phyloP scores from a whole-genome alignment of 2,329 filamentous ascomycete species.

The Rosellinia necatrix region DNA sequence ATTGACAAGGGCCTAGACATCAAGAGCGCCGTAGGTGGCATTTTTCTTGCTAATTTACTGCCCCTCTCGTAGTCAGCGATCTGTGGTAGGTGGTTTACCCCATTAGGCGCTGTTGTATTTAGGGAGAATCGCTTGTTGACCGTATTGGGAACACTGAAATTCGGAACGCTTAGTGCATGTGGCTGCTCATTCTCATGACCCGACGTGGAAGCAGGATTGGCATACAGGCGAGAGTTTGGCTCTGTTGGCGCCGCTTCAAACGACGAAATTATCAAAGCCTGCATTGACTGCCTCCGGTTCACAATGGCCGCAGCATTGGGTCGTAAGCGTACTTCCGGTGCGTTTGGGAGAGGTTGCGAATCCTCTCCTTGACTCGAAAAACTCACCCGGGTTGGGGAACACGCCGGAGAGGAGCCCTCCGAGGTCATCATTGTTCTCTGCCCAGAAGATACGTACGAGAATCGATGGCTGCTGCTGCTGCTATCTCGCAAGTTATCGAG shows the following conservation, averaged over 20 bases:
- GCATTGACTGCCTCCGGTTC: slow-evolving; percentile 58
- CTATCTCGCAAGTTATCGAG: slow-evolving; percentile 60
- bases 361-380: slow-evolving; percentile 50
- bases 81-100: slow-evolving; percentile 28
- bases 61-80: slow-evolving; percentile 33
- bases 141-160: slow-evolving; percentile 58
- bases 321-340: slow-evolving; percentile 48
- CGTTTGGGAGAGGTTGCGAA: slow-evolving; percentile 27
- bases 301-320: slow-evolving; percentile 58
- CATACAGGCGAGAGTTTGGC: slow-evolving; percentile 35
- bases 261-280: slow-evolving; percentile 50
- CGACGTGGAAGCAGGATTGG: slow-evolving; percentile 27
- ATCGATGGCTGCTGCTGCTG: slow-evolving; percentile 52
- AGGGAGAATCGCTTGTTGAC: slow-evolving; percentile 52
- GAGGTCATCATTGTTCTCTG: slow-evolving; percentile 66
- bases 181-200: slow-evolving; percentile 35
- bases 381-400: slow-evolving; percentile 59
- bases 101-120: slow-evolving; percentile 32
- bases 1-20: slow-evolving; percentile 59
- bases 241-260: slow-evolving; percentile 46
- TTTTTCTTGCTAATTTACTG: slow-evolving; percentile 40
- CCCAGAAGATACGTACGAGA: slow-evolving; percentile 64
- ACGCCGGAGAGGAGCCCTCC: slow-evolving; percentile 60
- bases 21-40: slow-evolving; percentile 52
- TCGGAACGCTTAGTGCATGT: slow-evolving; percentile 46